Conservation (phyloP, 305 asterid species). For the Solanum hybrid region DNA sequence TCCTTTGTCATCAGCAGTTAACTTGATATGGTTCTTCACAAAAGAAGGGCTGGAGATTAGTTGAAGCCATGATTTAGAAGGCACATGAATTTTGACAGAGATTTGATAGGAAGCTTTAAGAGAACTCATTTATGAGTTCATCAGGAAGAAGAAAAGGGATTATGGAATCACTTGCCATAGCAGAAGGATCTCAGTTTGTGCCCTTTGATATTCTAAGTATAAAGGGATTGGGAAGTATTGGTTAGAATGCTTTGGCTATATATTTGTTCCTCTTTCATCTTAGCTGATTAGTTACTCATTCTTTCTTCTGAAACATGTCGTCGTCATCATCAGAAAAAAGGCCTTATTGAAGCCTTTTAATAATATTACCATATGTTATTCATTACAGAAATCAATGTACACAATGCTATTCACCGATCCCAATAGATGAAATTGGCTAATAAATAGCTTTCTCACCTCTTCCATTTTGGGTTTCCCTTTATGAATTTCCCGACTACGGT, state of each 20-base stretch:
- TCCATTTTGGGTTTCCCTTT: background rate
- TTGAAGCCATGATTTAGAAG: background rate
- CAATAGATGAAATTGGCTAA: background rate
- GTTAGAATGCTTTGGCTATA: background rate
- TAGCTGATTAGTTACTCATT: no score
- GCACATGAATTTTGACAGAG: background rate
- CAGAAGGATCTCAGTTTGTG: no score
- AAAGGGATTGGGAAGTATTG: background rate
- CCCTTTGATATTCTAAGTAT: no score
- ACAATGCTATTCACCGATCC: background rate
- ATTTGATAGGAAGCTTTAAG: background rate
- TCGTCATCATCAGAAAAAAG: background rate
- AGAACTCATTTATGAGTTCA: background rate
- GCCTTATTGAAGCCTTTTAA: background rate
- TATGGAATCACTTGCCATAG: background rate
- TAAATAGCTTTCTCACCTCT: background rate
- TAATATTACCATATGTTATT: no score
- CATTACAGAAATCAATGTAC: background rate
- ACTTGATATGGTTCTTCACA: no score
- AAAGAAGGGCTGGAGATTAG: background rate
- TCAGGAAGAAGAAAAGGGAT: background rate
- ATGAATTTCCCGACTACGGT: no score
- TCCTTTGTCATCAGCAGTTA: no score
- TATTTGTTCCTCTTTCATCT: background rate
- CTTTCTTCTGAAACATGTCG: background rate